phyloP scores from a whole-genome alignment of 768 basidiomycete species.

The Boletus vermiculosoides region DNA sequence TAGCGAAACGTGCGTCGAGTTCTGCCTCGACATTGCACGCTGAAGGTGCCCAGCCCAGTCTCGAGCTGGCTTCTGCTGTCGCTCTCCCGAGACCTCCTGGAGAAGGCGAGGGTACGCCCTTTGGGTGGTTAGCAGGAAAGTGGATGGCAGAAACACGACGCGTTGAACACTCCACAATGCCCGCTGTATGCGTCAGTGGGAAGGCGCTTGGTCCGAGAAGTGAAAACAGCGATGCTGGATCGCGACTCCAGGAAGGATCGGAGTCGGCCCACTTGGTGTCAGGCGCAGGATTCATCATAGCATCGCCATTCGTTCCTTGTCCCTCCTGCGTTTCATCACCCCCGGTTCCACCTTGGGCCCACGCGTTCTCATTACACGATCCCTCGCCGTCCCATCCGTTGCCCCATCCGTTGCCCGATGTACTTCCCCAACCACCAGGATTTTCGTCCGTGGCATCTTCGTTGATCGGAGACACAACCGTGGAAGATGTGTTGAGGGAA shows the following conservation, averaged over 20 bases:
- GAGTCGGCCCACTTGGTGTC: constrained; percentile 15
- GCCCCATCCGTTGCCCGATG: constrained; percentile 9
- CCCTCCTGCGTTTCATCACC: constrained; percentile 5
- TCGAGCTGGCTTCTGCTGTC: constrained; percentile 7
- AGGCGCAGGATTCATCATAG: not conserved
- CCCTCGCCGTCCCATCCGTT: constrained; percentile 13
- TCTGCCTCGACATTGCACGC: constrained; percentile 43
- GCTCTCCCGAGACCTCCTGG: not conserved
- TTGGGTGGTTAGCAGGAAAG: constrained; percentile 34
- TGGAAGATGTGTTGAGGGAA: constrained; percentile 5
- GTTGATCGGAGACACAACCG: not conserved
- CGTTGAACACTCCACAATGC: constrained; percentile 64
- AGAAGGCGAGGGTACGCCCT: not conserved
- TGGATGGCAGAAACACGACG: constrained; percentile 52
- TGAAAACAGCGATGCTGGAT: constrained; percentile 31
- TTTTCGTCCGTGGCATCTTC: not conserved
- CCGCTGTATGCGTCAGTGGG: constrained; percentile 61
- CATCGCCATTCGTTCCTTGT: constrained; percentile 5
- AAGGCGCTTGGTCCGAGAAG: constrained; percentile 57
- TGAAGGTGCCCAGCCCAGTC: constrained; percentile 19
- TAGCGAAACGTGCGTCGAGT: constrained; percentile 46
- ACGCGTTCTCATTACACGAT: not conserved
- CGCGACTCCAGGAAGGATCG: constrained; percentile 26
- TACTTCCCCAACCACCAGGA: constrained; percentile 3
- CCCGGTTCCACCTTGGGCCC: constrained; percentile 12